Percentiles rank a stretch among this genome's conserved stretches.
Conservation (phyloP, 176 grass and related monocot species). For the Triticum monococcum region DNA sequence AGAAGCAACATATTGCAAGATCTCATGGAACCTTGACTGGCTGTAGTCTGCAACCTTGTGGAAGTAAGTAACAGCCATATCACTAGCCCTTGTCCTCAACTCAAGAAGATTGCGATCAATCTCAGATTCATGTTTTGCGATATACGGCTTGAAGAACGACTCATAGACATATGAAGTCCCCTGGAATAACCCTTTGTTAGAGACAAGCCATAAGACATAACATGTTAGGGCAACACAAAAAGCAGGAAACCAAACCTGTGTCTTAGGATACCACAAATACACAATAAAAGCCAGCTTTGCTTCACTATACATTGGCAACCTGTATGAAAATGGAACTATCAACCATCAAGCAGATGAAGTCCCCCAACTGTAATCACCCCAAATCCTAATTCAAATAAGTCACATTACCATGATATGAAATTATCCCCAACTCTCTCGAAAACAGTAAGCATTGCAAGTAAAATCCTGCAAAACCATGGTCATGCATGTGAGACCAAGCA, state of each 20-base stretch:
- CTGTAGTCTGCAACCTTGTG: slow-evolving; percentile 61
- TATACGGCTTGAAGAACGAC: slow-evolving; percentile 74
- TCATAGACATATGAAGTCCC: slow-evolving; percentile 87
- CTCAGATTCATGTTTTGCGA: slow-evolving; percentile 77
- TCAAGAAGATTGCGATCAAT: slow-evolving; percentile 82
- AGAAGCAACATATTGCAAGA: slow-evolving; percentile 73
- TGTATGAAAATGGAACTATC: slow-evolving; percentile 18
- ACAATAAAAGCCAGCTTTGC: slow-evolving; percentile 89
- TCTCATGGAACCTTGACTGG: slow-evolving; percentile 78
- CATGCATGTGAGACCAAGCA: not conserved
- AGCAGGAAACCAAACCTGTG: slow-evolving; percentile 47
- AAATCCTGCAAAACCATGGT: slow-evolving; percentile 56
- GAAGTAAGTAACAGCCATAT: slow-evolving; percentile 56
- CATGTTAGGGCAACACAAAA: not conserved
- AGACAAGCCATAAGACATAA: slow-evolving; percentile 5
- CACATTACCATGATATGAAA: slow-evolving; percentile 83
- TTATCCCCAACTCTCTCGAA: slow-evolving; percentile 76
- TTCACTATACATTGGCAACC: slow-evolving; percentile 96
- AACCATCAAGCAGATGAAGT: not conserved
- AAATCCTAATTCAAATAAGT: not conserved
- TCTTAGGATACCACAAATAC: slow-evolving; percentile 89
- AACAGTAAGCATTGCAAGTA: slow-evolving; percentile 69
- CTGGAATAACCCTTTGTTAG: slow-evolving; percentile 43
- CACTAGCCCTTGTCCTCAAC: slow-evolving; percentile 59
- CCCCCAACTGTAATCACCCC: not conserved